These are phyloP conservation scores for Saccharata proteae DNA, from an alignment of 2,329 filamentous ascomycete genomes.

Conservation along the genomic window DNA sequence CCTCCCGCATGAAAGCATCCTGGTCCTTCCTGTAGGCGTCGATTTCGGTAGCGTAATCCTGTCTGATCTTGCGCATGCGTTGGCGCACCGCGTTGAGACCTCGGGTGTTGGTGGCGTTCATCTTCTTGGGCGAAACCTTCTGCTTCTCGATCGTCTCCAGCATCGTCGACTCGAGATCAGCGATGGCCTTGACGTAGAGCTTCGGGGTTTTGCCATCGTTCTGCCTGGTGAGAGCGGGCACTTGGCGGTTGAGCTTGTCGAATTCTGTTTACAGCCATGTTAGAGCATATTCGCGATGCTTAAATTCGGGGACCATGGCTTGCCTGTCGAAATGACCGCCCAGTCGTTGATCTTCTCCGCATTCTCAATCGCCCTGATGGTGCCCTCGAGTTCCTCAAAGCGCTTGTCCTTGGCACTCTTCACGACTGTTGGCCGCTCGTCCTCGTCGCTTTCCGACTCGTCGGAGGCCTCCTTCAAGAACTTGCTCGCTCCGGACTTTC, in stretches of 20 bases:
- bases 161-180: slow-evolving; percentile 88
- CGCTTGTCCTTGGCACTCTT: slow-evolving; percentile 99
- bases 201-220: slow-evolving; percentile 71
- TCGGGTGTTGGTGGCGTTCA: slow-evolving; percentile 92
- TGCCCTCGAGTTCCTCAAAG: slow-evolving; percentile 82
- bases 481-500: slow-evolving; percentile 59
- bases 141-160: slow-evolving; percentile 91
- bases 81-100: slow-evolving; percentile 96
- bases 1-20: slow-evolving; percentile 76
- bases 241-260: slow-evolving; percentile 85
- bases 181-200: slow-evolving; percentile 81
- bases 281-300: slow-evolving; percentile 12
- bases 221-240: slow-evolving; percentile 40
- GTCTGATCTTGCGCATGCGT: slow-evolving; percentile 97
- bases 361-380: slow-evolving; percentile 86
- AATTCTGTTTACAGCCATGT: slow-evolving; percentile 50
- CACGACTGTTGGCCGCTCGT: slow-evolving; percentile 73
- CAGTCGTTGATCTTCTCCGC: slow-evolving; percentile 96
- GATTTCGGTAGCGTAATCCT: slow-evolving; percentile 80
- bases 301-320: slow-evolving; percentile 19
- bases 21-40: slow-evolving; percentile 78
- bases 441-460: slow-evolving; percentile 71
- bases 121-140: slow-evolving; percentile 94
- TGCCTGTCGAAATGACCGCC: slow-evolving; percentile 82
- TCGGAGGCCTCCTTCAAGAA: slow-evolving; percentile 77